Evolutionary conservation across 2,329 filamentous ascomycete species (phyloP).

Genomic region (Xylaria sp.): DNA sequence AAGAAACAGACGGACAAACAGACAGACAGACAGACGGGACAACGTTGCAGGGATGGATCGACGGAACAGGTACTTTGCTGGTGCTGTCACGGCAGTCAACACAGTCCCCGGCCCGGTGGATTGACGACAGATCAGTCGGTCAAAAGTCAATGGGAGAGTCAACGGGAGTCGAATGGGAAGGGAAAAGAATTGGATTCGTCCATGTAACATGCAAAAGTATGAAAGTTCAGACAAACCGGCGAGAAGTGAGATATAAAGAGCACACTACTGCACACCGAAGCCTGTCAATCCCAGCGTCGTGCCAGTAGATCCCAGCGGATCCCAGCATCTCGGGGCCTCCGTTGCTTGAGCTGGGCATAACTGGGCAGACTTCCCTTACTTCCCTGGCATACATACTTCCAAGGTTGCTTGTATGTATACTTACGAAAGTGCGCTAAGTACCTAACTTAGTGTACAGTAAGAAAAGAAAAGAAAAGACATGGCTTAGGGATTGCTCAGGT

Average conservation of each 20-base stretch:
- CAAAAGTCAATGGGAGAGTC: constrained; percentile 5
- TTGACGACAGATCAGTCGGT: neutral
- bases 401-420: no score
- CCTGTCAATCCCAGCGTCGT: neutral
- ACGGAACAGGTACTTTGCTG: neutral
- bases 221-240: neutral
- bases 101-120: neutral
- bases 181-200: neutral
- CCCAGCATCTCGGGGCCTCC: constrained; percentile 33
- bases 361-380: neutral
- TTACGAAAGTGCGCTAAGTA: neutral
- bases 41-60: neutral
- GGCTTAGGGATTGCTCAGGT: neutral
- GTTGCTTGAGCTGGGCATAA: constrained; percentile 1
- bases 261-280: neutral
- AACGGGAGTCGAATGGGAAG: neutral
- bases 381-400: neutral
- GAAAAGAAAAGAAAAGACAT: neutral
- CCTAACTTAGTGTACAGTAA: neutral
- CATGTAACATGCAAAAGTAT: neutral
- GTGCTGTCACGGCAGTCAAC: neutral
- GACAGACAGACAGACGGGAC: neutral
- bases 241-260: constrained; percentile 15
- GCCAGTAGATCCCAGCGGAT: constrained; percentile 4
- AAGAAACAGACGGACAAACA: no score